Evolutionary conservation across 2,329 filamentous ascomycete species (phyloP), one percentile per base, ranked within the genome.

Genomic region (Fusarium mexicanum): DNA sequence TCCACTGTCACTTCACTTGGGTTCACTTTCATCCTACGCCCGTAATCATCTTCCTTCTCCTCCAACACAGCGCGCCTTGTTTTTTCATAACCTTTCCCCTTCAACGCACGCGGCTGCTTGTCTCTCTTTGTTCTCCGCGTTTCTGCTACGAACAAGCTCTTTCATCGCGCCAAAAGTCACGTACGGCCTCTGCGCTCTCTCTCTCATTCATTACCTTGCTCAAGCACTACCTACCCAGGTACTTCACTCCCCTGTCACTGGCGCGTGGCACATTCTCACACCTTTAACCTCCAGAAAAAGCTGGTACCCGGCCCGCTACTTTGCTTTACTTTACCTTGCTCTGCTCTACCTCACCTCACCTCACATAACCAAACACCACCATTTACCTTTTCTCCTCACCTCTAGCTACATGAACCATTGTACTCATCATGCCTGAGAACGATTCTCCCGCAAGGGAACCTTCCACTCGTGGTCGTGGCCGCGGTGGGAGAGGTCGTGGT

Each of bases 391-490:
- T 48, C 22, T 50, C 51, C 69, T 72, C 47, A 57, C 48, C 48
- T 74, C 67, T 60, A 65, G 51, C 71, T 81, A 80, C 78, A 83
- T 83, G 81, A 79, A 54, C 78, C 68, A 71, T 65, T 76, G 75
- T 77, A 74, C 61, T 64, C 58, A 74, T 70, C 81, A 84, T 84
- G 82, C 78, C 81, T 79, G 76, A 83, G 77, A 82, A 79, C 74
- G 82, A 83, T 75, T 81, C 81, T 75, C 79, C 79, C 67, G 80
- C 80, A 67, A 80, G 79, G 75, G 81, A 83, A 75, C 79, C 82
- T 63, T 77, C 80, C 64, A 76, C 76, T 67, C 81, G 82, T 75
- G 82, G 82, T 65, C 82, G 82, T 69, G 80, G 80, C 77, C 76
- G 81, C 73, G 80, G 79, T 61, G 78, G 80, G 47, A 76, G 78